Evolutionary conservation across 2,329 filamentous ascomycete species (phyloP).

Genomic region (Microsporum canis): DNA sequence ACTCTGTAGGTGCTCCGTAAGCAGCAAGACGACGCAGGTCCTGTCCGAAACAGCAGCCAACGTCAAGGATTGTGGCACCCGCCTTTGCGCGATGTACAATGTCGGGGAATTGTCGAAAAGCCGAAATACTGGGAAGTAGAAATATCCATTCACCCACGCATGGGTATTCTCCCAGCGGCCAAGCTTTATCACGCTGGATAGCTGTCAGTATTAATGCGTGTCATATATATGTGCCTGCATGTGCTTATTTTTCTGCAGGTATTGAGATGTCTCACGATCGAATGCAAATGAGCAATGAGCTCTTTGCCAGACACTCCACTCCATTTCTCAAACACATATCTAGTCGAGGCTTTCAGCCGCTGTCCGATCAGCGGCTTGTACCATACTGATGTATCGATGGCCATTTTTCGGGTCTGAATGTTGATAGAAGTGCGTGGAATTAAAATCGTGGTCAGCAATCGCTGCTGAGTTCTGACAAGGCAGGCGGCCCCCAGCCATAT

Average conservation of each 20-base stretch:
- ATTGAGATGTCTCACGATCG: not conserved
- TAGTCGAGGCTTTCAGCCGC: slow-evolving; percentile 1
- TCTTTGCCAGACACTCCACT: slow-evolving; percentile 2
- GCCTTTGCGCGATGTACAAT: slow-evolving; percentile 5
- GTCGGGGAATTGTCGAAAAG: slow-evolving; percentile 6
- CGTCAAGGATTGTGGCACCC: slow-evolving; percentile 32
- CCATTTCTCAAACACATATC: slow-evolving; percentile 4
- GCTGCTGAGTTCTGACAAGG: not conserved
- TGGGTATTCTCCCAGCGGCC: slow-evolving; percentile 2
- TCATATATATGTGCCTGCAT: not conserved
- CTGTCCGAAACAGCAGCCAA: slow-evolving; percentile 44
- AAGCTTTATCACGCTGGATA: slow-evolving; percentile 2
- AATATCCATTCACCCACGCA: slow-evolving; percentile 6
- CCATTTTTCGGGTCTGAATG: not conserved
- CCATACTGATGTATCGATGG: slow-evolving; percentile 4
- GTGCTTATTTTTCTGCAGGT: not conserved
- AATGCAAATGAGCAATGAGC: slow-evolving; percentile 2
- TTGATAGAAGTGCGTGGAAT: not conserved
- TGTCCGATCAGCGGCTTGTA: slow-evolving; percentile 3
- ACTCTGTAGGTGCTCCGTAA: slow-evolving; percentile 40
- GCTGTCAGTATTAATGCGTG: not conserved
- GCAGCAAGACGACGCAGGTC: slow-evolving; percentile 40
- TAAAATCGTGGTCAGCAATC: not conserved
- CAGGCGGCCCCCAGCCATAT: not conserved
- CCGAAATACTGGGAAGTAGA: slow-evolving; percentile 1